These are phyloP conservation scores for Hypoxylon lenormandii DNA, from an alignment of 495 filamentous ascomycete species.

Conservation along the genomic window DNA sequence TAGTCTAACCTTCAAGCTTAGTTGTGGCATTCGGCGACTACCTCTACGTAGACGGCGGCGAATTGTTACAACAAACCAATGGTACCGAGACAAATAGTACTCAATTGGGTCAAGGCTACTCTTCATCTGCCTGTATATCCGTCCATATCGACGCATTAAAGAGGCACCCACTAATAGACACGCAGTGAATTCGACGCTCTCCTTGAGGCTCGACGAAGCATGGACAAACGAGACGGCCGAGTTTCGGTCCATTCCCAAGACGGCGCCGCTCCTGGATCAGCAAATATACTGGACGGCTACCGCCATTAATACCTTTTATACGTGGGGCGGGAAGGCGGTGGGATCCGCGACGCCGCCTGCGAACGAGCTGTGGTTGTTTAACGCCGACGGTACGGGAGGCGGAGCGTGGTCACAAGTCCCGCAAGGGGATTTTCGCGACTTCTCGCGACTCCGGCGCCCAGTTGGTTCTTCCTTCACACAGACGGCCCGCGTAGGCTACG, in stretches of 20 bases:
- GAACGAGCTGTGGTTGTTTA: constrained; percentile 52
- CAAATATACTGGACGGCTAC: constrained; percentile 50
- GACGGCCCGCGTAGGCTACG: constrained; percentile 37
- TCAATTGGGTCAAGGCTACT: constrained; percentile 19
- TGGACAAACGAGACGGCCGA: constrained; percentile 51
- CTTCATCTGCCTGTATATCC: constrained; percentile 39
- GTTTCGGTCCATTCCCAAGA: constrained; percentile 48
- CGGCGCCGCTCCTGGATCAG: constrained; percentile 35
- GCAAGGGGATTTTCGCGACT: constrained; percentile 42
- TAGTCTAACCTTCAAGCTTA: constrained; percentile 26
- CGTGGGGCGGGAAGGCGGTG: constrained; percentile 52
- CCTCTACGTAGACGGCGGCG: constrained; percentile 52
- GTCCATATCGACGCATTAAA: not conserved
- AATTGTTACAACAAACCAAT: constrained; percentile 42
- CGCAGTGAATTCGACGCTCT: constrained; percentile 53
- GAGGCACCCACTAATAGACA: constrained; percentile 16
- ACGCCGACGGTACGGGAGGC: constrained; percentile 51
- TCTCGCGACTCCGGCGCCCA: constrained; percentile 34
- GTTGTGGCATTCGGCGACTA: constrained; percentile 46
- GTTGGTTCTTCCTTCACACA: constrained; percentile 45
- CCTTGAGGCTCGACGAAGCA: constrained; percentile 52
- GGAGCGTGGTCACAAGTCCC: constrained; percentile 53
- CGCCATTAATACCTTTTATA: constrained; percentile 48
- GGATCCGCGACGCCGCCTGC: constrained; percentile 27
- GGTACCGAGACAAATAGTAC: constrained; percentile 35